Evolutionary conservation across 2,329 filamentous ascomycete genomes (phyloP).

Genomic region (Mycogone perniciosa): DNA sequence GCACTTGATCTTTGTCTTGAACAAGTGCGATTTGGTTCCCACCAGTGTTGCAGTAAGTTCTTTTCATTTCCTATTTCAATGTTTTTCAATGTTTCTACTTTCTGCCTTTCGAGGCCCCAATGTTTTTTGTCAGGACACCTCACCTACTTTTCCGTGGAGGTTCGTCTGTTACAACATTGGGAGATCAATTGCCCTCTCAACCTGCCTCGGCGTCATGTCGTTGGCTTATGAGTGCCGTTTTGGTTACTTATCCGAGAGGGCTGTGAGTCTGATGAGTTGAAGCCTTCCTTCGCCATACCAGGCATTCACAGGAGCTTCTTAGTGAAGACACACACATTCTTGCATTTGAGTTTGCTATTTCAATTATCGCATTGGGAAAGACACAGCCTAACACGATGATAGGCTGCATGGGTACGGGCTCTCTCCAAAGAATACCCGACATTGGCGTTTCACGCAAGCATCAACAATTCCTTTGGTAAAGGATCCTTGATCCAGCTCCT

Average conservation of each 20-base stretch:
- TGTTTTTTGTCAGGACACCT: constrained; percentile 79
- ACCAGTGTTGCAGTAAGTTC: constrained; percentile 89
- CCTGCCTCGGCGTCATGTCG: constrained; percentile 29
- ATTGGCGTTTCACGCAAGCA: constrained; percentile 86
- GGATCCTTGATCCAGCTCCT: constrained; percentile 88
- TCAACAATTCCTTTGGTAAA: constrained; percentile 96
- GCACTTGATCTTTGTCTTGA: constrained; percentile 56
- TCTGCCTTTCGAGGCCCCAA: constrained; percentile 46
- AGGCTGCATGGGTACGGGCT: constrained; percentile 89
- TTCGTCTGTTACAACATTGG: constrained; percentile 98
- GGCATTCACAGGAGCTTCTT: constrained; percentile 78
- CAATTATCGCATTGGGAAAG: background rate
- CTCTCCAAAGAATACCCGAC: constrained; percentile 91
- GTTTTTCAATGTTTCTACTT: constrained; percentile 22
- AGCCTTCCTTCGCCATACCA: constrained; percentile 57
- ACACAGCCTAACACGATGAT: constrained; percentile 13
- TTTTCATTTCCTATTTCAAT: constrained; percentile 12
- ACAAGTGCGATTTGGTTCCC: constrained; percentile 71
- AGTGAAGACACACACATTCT: constrained; percentile 88
- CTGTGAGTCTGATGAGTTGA: constrained; percentile 96
- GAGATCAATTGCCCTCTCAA: constrained; percentile 63
- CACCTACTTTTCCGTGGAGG: constrained; percentile 64
- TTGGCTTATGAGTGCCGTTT: constrained; percentile 77
- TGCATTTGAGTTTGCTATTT: constrained; percentile 15
- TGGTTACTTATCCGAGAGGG: constrained; percentile 72